A percentile compares a stretch with the other conserved stretches of the same genome.
phyloP scores from a whole-genome alignment of 169 alveolate species.

The Perkinsus chesapeaki region DNA sequence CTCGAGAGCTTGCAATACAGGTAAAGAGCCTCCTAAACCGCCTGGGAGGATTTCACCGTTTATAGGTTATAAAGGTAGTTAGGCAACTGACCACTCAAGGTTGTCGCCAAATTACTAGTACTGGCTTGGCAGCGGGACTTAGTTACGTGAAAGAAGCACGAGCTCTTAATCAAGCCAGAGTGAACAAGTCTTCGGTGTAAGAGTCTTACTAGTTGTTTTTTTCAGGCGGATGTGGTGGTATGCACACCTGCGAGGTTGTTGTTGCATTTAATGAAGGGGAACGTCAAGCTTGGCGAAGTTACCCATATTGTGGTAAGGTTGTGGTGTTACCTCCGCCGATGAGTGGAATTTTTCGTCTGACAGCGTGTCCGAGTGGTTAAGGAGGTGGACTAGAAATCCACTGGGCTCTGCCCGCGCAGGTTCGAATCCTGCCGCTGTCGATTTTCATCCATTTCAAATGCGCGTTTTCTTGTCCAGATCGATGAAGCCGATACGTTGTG shows the following conservation, averaged over 20 bases:
- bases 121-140: conserved; percentile 21
- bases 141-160: conserved; percentile 25
- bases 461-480: too few relatives aligned
- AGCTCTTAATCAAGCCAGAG: conserved; percentile 21
- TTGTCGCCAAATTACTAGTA: neutral
- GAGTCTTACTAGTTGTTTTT: neutral
- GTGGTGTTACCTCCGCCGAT: neutral
- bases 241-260: conserved; percentile 34
- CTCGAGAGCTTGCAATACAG: conserved; percentile 36
- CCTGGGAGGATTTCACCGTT: neutral
- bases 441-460: too few relatives aligned
- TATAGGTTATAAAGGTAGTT: neutral
- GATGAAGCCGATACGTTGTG: conserved; percentile 43
- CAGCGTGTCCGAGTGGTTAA: neutral
- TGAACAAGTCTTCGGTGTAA: neutral
- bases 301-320: neutral
- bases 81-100: neutral
- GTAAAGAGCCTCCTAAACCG: neutral
- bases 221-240: conserved; percentile 17
- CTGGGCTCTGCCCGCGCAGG: neutral
- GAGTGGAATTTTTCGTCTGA: conserved; percentile 11
- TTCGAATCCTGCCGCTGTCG: neutral
- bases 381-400: neutral
- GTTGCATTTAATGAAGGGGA: conserved; percentile 26
- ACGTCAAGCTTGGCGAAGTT: conserved; percentile 11